Base-by-base conservation (phyloP, 805 yeast genomes). In the Wickerhamia fluorescens region DNA sequence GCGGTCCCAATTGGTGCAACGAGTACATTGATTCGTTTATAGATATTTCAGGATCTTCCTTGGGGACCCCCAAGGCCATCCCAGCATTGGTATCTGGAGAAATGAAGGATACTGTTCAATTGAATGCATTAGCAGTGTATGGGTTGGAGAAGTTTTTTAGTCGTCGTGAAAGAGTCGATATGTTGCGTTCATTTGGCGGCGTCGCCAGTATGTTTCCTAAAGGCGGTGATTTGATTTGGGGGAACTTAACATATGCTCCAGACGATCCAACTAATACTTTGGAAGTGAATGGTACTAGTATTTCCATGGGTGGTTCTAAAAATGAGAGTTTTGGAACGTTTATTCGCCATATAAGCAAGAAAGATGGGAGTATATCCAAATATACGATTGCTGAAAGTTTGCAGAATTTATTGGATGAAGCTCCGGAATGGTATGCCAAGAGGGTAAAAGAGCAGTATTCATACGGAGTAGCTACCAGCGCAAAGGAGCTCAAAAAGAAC, bases 51-150 rank as follows among this genome's bases (percentile, higher is more conserved):
- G 98, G 98, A 0, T 78, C 92, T n/a, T 56, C 75, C 29, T 61
- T 92, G 30, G 98, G 98, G 3, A 87, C 97, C 0, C 98, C 98
- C 2, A 92, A 92, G 51, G 82, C 95, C 1, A 73, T 87, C 13
- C 85, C 94, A 0, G 96, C 96, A 1, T 61, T 92, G 35, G 55
- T 92, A n/a, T 84, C 95, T 10, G 98, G 98, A 10, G 98, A 92
- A 57, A 92, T 92, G 97, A 85, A 78, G 53, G 98, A 92, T 53
- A 92, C 98, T 0, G 94, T 94, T 17, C 95, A 89, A 47, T 64
- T 92, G 51, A 92, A 92, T 52, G 80, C 92, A 3, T 58, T 89
- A 36, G 98, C 97, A 0, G 86, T 89, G 40, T 86, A 84, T 47
- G 98, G 96, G 1, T 68, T 92, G 33, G 98, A 92, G 49, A 86